These are phyloP conservation scores for Monosporascus ibericus DNA, from an alignment of 2,329 filamentous ascomycete genomes.

Conservation along the genomic window DNA sequence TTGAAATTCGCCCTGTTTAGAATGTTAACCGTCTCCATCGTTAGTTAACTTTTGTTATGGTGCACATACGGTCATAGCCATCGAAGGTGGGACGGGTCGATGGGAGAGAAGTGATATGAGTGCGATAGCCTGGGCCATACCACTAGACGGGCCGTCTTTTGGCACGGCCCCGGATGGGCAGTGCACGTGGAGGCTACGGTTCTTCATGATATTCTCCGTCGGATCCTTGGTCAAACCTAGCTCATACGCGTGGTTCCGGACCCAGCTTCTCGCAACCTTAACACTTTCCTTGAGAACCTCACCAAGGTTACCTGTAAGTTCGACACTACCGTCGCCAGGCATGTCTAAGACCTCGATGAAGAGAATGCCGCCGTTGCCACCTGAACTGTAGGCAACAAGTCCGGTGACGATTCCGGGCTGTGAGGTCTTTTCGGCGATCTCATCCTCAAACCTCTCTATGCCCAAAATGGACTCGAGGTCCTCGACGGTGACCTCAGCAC, in stretches of 20 bases:
- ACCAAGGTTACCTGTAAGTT: constrained; percentile 92
- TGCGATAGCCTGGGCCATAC: constrained; percentile 89
- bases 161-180: constrained; percentile 92
- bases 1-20: constrained; percentile 58
- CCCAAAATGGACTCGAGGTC: constrained; percentile 90
- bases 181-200: constrained; percentile 89
- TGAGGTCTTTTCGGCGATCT: constrained; percentile 80
- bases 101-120: constrained; percentile 85
- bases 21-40: constrained; percentile 9
- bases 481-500: constrained; percentile 63
- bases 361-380: constrained; percentile 89
- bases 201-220: constrained; percentile 91
- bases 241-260: constrained; percentile 91
- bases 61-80: constrained; percentile 81
- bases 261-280: constrained; percentile 93
- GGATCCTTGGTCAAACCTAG: constrained; percentile 76
- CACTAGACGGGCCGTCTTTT: constrained; percentile 83
- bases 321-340: constrained; percentile 86
- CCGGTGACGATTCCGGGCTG: constrained; percentile 93
- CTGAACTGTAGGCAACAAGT: constrained; percentile 87
- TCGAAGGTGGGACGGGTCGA: constrained; percentile 78
- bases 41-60: too few species aligned
- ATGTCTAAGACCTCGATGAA: constrained; percentile 99
- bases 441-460: constrained; percentile 89
- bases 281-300: constrained; percentile 97